These are phyloP conservation scores for Podaxis sp. DNA, from an alignment of 768 basidiomycete species.

Conservation along the genomic window DNA sequence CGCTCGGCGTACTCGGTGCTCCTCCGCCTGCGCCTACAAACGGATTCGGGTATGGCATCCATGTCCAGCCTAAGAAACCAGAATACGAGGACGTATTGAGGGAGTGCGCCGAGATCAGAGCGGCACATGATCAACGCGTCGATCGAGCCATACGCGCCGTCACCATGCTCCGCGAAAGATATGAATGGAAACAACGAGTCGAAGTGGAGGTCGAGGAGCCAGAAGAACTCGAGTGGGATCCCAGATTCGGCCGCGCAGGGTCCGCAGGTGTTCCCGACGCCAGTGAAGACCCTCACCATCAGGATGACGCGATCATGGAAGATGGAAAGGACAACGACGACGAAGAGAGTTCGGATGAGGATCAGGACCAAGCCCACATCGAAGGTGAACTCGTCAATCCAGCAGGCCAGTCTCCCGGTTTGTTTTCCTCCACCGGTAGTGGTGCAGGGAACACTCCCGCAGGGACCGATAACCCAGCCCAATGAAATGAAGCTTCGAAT, in stretches of 20 bases:
- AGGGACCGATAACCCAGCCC: neutral
- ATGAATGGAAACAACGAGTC: conserved; percentile 81
- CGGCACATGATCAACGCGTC: conserved; percentile 71
- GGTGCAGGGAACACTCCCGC: conserved; percentile 2
- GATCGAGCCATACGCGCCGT: conserved; percentile 81
- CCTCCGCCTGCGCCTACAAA: conserved; percentile 25
- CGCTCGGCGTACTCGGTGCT: conserved; percentile 44
- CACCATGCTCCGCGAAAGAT: conserved; percentile 72
- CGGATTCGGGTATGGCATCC: conserved; percentile 15
- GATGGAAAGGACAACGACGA: conserved; percentile 26
- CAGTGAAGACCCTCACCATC: conserved; percentile 18
- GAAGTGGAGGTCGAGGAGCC: conserved; percentile 78
- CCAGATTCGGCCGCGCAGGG: conserved; percentile 33
- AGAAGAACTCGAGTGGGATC: conserved; percentile 74
- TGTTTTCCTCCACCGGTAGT: conserved; percentile 9
- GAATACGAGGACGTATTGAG: conserved; percentile 62
- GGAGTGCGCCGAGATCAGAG: conserved; percentile 65
- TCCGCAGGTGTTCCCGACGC: conserved; percentile 19
- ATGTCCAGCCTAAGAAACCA: conserved; percentile 31
- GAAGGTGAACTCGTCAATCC: conserved; percentile 21
- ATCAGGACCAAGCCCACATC: conserved; percentile 27
- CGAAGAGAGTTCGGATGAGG: conserved; percentile 24
- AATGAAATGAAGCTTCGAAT: neutral
- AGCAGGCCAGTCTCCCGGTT: conserved; percentile 1
- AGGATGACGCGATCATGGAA: conserved; percentile 26